These are phyloP conservation scores for Hypericum perforatum DNA, from an alignment of 345 rosid species.

Conservation along the genomic window DNA sequence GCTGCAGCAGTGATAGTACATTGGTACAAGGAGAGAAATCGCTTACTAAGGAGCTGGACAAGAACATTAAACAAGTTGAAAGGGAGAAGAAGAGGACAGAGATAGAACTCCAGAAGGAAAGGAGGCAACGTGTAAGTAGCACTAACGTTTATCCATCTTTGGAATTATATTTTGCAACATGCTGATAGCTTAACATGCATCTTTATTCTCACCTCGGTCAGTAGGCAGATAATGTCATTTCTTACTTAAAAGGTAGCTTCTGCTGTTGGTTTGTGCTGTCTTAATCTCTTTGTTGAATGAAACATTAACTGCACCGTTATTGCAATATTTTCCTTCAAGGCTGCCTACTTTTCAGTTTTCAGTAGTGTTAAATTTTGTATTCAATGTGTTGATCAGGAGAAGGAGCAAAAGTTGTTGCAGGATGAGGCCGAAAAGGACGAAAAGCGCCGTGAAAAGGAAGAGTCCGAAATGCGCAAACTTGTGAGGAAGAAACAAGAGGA, in stretches of 20 bases:
- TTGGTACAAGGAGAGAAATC: conserved; percentile 50
- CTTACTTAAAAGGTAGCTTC: no score
- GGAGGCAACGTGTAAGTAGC: conserved; percentile 40
- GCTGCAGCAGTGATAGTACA: conserved; percentile 47
- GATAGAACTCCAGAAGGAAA: conserved; percentile 54
- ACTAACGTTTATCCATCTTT: neutral
- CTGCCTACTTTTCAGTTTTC: conserved; percentile 1
- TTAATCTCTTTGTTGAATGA: neutral
- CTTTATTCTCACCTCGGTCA: no score
- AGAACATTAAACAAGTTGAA: conserved; percentile 50
- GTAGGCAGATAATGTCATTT: no score
- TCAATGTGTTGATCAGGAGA: conserved; percentile 40
- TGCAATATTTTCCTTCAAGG: neutral
- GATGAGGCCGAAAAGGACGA: conserved; percentile 49
- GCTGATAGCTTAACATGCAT: no score
- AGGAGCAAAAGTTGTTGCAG: conserved; percentile 49
- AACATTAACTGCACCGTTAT: neutral
- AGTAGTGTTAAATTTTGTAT: neutral
- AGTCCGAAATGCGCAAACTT: conserved; percentile 48
- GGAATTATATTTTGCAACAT: no score
- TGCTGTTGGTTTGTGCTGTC: neutral
- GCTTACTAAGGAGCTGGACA: conserved; percentile 62
- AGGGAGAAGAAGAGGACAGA: conserved; percentile 72
- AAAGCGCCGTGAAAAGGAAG: conserved; percentile 52
- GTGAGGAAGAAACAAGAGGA: conserved; percentile 70